Evolutionary conservation across 768 basidiomycete species (phyloP).

Genomic region (Rhodotorula kratochvilovae): DNA sequence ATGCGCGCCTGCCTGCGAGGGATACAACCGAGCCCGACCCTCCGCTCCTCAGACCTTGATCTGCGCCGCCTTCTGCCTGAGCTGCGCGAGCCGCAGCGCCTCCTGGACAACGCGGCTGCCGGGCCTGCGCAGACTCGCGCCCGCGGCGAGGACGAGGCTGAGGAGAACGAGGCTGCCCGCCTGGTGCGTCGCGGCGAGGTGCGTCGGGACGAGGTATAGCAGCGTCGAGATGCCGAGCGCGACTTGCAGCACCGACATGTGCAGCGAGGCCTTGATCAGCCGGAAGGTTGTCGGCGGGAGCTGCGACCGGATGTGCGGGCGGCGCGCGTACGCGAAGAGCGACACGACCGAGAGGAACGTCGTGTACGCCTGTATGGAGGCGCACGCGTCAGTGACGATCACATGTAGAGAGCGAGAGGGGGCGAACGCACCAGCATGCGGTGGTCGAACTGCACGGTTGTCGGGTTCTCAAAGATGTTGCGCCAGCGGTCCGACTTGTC

Average conservation of each 20-base stretch:
- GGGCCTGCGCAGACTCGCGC: constrained; percentile 33
- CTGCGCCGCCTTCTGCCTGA: constrained; percentile 12
- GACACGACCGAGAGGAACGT: constrained; percentile 68
- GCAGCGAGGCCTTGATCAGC: constrained; percentile 60
- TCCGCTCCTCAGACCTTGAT: background rate
- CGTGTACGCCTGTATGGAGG: constrained; percentile 63
- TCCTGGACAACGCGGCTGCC: constrained; percentile 7
- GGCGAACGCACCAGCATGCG: constrained; percentile 64
- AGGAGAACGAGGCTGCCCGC: constrained; percentile 86
- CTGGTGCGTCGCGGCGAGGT: constrained; percentile 88
- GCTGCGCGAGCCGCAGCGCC: background rate
- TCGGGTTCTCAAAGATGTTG: constrained; percentile 94
- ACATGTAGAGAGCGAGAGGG: background rate
- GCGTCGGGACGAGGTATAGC: constrained; percentile 85
- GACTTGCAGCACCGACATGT: constrained; percentile 61
- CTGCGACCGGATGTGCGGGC: constrained; percentile 33
- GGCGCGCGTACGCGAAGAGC: constrained; percentile 59
- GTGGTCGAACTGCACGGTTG: constrained; percentile 95
- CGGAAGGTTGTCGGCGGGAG: constrained; percentile 35
- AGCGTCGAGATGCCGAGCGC: constrained; percentile 71
- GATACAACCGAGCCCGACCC: background rate
- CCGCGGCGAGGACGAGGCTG: constrained; percentile 66
- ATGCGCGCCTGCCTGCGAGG: too few relatives aligned
- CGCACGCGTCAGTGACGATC: background rate
- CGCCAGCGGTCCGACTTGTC: constrained; percentile 79